A percentile compares a stretch with the other conserved stretches of the same genome.
These are phyloP conservation scores for Xerocomellus intermedius DNA, from an alignment of 768 basidiomycete genomes.

Conservation along the genomic window DNA sequence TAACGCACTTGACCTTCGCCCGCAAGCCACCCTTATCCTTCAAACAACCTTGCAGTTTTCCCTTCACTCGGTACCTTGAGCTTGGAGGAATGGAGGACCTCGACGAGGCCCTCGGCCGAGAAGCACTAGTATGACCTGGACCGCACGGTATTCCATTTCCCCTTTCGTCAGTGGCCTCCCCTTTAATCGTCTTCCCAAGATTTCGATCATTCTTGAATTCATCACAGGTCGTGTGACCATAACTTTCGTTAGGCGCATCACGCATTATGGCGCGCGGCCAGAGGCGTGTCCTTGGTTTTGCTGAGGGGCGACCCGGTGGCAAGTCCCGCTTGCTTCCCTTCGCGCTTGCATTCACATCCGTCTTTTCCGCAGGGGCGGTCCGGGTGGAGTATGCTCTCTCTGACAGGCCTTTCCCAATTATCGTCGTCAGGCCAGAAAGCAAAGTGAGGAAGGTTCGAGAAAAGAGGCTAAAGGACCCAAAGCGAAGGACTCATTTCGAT, in stretches of 20 bases:
- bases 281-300: constrained; percentile 47
- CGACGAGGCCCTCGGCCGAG: too few relatives aligned
- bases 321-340: not conserved
- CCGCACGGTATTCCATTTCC: constrained; percentile 56
- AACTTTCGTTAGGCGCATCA: constrained; percentile 89
- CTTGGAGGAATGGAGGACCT: too few relatives aligned
- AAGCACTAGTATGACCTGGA: constrained; percentile 68
- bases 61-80: too few relatives aligned
- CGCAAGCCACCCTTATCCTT: too few relatives aligned
- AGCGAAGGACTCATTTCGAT: constrained; percentile 83
- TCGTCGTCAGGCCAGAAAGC: constrained; percentile 89
- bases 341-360: constrained; percentile 9
- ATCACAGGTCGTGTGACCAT: constrained; percentile 89
- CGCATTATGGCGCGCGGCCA: constrained; percentile 84
- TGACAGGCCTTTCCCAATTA: constrained; percentile 95
- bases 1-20: too few relatives aligned
- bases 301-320: constrained; percentile 27
- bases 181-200: constrained; percentile 36
- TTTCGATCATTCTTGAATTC: constrained; percentile 91
- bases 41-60: too few relatives aligned
- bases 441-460: constrained; percentile 83
- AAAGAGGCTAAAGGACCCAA: constrained; percentile 86
- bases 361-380: constrained; percentile 45
- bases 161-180: not conserved
- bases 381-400: constrained; percentile 69